Evolutionary conservation across 78 protist species (phyloP), one percentile per base, ranked within the genome.

Genomic region (Neovahlkampfia damariscottae): DNA sequence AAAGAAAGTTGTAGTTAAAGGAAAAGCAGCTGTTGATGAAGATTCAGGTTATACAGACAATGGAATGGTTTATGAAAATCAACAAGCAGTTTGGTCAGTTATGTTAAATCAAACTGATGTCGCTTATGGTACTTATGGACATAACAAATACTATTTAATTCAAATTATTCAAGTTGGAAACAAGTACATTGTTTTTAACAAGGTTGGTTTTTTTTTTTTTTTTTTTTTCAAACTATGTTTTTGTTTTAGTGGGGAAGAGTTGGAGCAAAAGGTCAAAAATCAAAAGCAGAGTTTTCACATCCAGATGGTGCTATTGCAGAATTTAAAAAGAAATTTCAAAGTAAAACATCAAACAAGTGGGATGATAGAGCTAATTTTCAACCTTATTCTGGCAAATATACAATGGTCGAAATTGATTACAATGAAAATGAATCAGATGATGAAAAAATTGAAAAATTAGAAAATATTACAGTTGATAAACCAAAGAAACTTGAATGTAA

Each of bases 171-270:
- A 87, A 38, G 3, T 36, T 3, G 91, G 86, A 68, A 74, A 29
- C 59, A 4, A 8, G 5, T 90, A 27, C 40, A 8, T 9, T 8
- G 88, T 90, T 28, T 87, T 80, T 70, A 87, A 71, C 31, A 50
- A 88, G 28, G n/a, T n/a, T n/a, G n/a, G n/a, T n/a, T n/a, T n/a
- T n/a, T n/a, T n/a, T n/a, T n/a, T n/a, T n/a, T n/a, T n/a, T n/a
- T n/a, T n/a, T n/a, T n/a, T n/a, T n/a, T n/a, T n/a, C n/a, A n/a
- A n/a, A n/a, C n/a, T n/a, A n/a, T n/a, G n/a, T n/a, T n/a, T n/a
- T n/a, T n/a, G n/a, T n/a, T n/a, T n/a, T n/a, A n/a, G n/a, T 90
- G 90, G 91, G 94, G 94, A 39, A 67, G 94, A 4, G 75, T 77
- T 4, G 85, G 85, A 28, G 62, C 1, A 36, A 28, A 36, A 4